Percentiles rank a stretch among this genome's conserved stretches.
These are phyloP conservation scores for Exserohilum rostratum DNA, from an alignment of 2,329 filamentous ascomycete species.

Conservation along the genomic window DNA sequence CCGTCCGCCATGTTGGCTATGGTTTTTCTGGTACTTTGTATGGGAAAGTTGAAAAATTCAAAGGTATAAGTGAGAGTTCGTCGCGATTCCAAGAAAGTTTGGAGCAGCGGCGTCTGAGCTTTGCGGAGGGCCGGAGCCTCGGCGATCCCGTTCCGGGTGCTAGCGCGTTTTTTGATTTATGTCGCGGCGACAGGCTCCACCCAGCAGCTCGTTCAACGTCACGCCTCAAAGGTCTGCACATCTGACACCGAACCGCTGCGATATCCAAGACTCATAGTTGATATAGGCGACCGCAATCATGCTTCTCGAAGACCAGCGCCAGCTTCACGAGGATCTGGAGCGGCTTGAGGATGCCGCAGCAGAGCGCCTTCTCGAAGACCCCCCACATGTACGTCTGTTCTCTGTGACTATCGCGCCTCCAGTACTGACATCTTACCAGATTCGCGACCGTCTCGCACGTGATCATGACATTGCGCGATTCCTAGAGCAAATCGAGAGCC, in stretches of 20 bases:
- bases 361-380: conserved; percentile 86
- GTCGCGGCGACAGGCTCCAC: conserved; percentile 20
- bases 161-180: conserved; percentile 27
- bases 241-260: conserved; percentile 14
- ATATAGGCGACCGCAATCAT: conserved; percentile 54
- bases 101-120: conserved; percentile 18
- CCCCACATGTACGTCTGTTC: conserved; percentile 71
- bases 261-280: conserved; percentile 22
- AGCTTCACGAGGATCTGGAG: conserved; percentile 95
- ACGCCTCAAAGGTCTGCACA: conserved; percentile 33
- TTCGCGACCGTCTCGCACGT: conserved; percentile 84
- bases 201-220: conserved; percentile 16
- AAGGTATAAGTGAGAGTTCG: conserved; percentile 10
- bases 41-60: not conserved
- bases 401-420: not conserved
- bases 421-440: conserved; percentile 57
- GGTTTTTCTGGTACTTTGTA: not conserved
- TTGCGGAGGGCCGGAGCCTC: conserved; percentile 22
- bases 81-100: conserved; percentile 31
- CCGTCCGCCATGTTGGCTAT: conserved; percentile 79
- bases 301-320: conserved; percentile 91
- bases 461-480: conserved; percentile 93
- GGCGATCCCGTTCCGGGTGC: conserved; percentile 16
- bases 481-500: conserved; percentile 82
- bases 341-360: conserved; percentile 92